Percentiles rank a stretch among this genome's conserved stretches.
phyloP scores from a whole-genome alignment of 225 moss, liverwort and hornwort genomes.

The Marchantia polymorpha region DNA sequence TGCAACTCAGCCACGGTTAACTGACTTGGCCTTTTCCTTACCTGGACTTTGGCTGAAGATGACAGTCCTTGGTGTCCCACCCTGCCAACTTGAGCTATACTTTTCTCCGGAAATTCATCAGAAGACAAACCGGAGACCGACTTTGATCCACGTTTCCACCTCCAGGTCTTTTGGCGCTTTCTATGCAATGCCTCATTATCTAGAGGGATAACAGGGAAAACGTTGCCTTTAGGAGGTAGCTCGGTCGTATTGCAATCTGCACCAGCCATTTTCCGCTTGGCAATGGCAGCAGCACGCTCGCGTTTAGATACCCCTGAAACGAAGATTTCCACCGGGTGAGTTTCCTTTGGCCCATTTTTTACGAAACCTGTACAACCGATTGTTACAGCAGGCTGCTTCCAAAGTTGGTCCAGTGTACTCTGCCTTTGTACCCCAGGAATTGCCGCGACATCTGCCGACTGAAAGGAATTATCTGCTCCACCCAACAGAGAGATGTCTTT shows the following conservation, averaged over 20 bases:
- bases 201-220: conserved; percentile 31
- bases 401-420: conserved; percentile 36
- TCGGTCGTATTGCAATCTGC: conserved; percentile 11
- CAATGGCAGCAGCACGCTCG: conserved; percentile 15
- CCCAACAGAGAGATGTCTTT: conserved; percentile 7
- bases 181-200: conserved; percentile 16
- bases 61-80: conserved; percentile 2
- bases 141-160: not conserved
- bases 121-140: not conserved
- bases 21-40: conserved; percentile 24
- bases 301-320: conserved; percentile 16
- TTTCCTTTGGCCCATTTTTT: not conserved
- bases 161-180: conserved; percentile 29
- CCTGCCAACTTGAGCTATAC: conserved; percentile 11
- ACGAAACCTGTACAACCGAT: conserved; percentile 8
- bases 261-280: conserved; percentile 27
- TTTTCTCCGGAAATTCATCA: not conserved
- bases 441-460: conserved; percentile 1
- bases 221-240: conserved; percentile 19
- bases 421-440: conserved; percentile 19
- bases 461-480: conserved; percentile 4
- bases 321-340: conserved; percentile 13
- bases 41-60: conserved; percentile 8
- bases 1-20: not conserved
- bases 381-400: conserved; percentile 18